Percentiles rank a stretch among this genome's conserved stretches.
These are phyloP conservation scores for Hippophae gyantsensis DNA, from an alignment of 306 rosid genomes.

Conservation along the genomic window DNA sequence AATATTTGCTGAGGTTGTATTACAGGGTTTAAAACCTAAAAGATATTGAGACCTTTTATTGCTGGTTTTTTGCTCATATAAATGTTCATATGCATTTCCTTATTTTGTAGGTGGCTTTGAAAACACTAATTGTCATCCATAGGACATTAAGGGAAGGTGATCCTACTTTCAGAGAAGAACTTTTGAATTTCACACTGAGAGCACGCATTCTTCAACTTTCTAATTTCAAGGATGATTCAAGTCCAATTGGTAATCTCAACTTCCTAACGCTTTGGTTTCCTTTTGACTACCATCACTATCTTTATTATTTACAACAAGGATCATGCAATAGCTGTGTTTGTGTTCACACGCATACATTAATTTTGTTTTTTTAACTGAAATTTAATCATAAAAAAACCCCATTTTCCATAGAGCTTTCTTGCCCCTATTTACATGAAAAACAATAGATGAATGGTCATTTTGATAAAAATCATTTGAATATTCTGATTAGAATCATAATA, in stretches of 20 bases:
- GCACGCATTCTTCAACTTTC: constrained; percentile 85
- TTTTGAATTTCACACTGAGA: constrained; percentile 79
- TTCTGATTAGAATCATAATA: too few relatives aligned
- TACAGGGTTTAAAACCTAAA: background rate
- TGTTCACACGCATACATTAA: background rate
- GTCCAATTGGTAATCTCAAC: constrained; percentile 69
- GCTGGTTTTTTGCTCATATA: background rate
- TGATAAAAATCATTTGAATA: too few relatives aligned
- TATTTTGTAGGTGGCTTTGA: constrained; percentile 77
- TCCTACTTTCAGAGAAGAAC: constrained; percentile 92
- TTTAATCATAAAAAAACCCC: too few relatives aligned
- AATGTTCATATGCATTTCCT: background rate
- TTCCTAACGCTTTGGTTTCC: constrained; percentile 19
- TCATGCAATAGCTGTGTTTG: too few relatives aligned
- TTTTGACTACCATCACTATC: constrained; percentile 15
- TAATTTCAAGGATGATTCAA: constrained; percentile 94
- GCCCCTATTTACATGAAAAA: too few relatives aligned
- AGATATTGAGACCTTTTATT: background rate
- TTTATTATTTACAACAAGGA: background rate
- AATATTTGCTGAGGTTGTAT: too few relatives aligned
- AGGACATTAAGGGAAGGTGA: constrained; percentile 95
- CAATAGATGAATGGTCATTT: too few relatives aligned
- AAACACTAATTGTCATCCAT: constrained; percentile 82
- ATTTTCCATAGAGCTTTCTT: too few relatives aligned
- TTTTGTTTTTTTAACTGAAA: too few relatives aligned